These are phyloP conservation scores for Paraleonurus japonicus DNA, from an alignment of 257 asterid species.

Conservation along the genomic window DNA sequence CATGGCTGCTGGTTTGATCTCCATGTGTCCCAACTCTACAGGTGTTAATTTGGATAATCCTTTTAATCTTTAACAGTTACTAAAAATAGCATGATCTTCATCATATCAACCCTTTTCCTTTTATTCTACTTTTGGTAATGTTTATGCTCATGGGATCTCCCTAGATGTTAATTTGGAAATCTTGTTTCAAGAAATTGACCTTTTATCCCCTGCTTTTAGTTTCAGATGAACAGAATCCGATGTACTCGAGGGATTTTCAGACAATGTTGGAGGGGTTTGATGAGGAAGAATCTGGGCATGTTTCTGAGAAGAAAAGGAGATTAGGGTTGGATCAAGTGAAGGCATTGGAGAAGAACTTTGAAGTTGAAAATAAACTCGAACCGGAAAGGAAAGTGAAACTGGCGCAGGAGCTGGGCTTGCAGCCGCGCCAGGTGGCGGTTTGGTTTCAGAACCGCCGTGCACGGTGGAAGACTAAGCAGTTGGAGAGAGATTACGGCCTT, in stretches of 20 bases:
- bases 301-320: conserved; percentile 81
- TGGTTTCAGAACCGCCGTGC: conserved; percentile 99
- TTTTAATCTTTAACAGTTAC: too few relatives aligned
- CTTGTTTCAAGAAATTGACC: too few relatives aligned
- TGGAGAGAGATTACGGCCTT: conserved; percentile 80
- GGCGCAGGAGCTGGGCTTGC: conserved; percentile 84
- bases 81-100: not conserved
- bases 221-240: conserved; percentile 47
- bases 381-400: conserved; percentile 85
- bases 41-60: conserved; percentile 32
- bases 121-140: conserved; percentile 31
- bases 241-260: conserved; percentile 63
- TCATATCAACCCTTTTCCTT: not conserved
- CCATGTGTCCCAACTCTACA: conserved; percentile 87
- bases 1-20: conserved; percentile 79
- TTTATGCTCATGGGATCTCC: too few relatives aligned
- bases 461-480: conserved; percentile 88
- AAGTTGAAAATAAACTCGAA: conserved; percentile 92
- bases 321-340: conserved; percentile 77
- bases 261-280: conserved; percentile 74
- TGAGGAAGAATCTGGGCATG: conserved; percentile 70
- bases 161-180: too few relatives aligned
- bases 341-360: conserved; percentile 90
- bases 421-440: conserved; percentile 96
- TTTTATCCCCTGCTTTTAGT: not conserved